Percentiles rank a stretch among this genome's conserved stretches.
Evolutionary conservation across 441 rosid genomes (phyloP).

Genomic region (Arabidopsis hybrid): DNA sequence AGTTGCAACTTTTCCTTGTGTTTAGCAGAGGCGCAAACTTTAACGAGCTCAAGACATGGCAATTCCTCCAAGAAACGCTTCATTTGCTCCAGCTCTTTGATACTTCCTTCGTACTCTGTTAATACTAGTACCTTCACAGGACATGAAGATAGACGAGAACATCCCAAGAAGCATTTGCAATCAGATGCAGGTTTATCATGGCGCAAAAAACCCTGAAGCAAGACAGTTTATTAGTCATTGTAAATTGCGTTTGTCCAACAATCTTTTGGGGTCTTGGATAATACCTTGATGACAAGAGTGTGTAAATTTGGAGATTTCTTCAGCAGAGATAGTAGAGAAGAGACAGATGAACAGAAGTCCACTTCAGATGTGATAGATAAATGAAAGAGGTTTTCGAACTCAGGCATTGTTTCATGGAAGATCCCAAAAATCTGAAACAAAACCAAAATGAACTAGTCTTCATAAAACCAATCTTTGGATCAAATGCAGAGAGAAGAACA

Average conservation of each 20-base stretch:
- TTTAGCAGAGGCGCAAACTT: background rate
- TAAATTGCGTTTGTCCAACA: background rate
- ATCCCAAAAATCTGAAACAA: background rate
- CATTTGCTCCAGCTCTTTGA: background rate
- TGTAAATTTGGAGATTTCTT: slow-evolving; percentile 12
- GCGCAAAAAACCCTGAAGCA: slow-evolving; percentile 15
- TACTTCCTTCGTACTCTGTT: background rate
- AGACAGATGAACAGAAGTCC: background rate
- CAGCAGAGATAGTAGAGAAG: slow-evolving; percentile 4
- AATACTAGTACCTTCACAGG: background rate
- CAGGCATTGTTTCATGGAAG: slow-evolving; percentile 3
- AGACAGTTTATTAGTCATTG: background rate
- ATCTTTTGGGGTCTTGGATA: background rate
- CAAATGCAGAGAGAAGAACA: background rate
- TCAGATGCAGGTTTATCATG: background rate
- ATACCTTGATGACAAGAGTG: slow-evolving; percentile 14
- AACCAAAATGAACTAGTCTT: background rate
- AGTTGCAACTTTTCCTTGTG: background rate
- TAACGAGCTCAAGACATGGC: slow-evolving; percentile 11
- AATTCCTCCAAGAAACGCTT: background rate
- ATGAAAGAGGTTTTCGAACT: background rate
- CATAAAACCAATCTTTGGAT: background rate
- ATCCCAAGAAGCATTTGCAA: slow-evolving; percentile 5
- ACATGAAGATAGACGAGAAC: background rate
- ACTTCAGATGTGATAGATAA: background rate